Conservation (phyloP, 768 basidiomycete species). For the Lanmaoa rubissima region DNA sequence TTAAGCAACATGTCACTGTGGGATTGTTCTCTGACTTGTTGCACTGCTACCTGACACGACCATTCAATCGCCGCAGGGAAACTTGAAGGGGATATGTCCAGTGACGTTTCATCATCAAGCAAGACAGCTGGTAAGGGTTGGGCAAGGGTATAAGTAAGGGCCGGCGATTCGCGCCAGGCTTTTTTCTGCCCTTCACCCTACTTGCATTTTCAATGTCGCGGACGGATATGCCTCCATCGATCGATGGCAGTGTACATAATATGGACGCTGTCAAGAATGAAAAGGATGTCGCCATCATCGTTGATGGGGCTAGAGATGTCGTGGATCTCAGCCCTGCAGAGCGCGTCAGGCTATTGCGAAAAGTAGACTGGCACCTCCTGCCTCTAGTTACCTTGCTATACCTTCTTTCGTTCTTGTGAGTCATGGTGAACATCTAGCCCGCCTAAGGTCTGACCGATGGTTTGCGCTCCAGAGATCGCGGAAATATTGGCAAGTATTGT, state of each 20-base stretch:
- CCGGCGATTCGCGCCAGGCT: neutral
- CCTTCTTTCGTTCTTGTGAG: constrained; percentile 2
- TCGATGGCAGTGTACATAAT: constrained; percentile 15
- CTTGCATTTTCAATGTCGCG: neutral
- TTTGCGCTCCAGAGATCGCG: neutral
- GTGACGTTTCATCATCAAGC: too few relatives aligned
- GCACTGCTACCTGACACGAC: too few relatives aligned
- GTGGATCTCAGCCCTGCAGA: neutral
- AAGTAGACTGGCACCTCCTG: neutral
- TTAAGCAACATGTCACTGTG: too few relatives aligned
- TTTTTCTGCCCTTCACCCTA: neutral
- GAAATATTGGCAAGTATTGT: neutral
- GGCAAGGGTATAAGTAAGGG: too few relatives aligned
- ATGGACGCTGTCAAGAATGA: neutral
- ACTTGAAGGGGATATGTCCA: too few relatives aligned
- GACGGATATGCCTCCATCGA: constrained; percentile 18
- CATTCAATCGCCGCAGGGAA: too few relatives aligned
- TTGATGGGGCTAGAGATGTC: neutral
- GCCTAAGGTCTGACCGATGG: neutral
- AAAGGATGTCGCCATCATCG: neutral
- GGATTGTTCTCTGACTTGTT: too few relatives aligned
- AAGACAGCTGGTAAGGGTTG: too few relatives aligned
- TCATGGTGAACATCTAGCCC: neutral
- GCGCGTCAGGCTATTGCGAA: neutral
- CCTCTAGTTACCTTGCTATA: neutral